These are phyloP conservation scores for Dissoconium aciculare DNA, from an alignment of 2,329 filamentous ascomycete species.

Conservation along the genomic window DNA sequence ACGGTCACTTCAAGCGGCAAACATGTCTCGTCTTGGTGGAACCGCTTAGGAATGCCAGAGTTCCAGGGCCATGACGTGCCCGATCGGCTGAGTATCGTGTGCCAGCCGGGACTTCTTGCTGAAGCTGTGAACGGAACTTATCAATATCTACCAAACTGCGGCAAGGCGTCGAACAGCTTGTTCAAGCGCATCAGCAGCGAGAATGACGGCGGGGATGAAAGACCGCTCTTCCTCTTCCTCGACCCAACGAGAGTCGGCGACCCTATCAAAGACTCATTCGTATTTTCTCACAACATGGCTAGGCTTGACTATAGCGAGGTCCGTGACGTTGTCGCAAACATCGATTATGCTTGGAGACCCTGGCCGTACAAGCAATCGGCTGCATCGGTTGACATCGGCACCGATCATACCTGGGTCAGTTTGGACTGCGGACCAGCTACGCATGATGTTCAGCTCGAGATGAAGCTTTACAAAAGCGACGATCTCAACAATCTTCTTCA, in stretches of 20 bases:
- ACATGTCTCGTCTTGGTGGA: constrained; percentile 24
- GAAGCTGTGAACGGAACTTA: constrained; percentile 36
- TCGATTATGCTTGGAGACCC: constrained; percentile 35
- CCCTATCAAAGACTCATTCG: constrained; percentile 37
- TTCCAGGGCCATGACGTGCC: constrained; percentile 32
- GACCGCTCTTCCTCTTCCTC: constrained; percentile 41
- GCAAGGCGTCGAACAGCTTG: constrained; percentile 40
- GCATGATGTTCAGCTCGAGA: no score
- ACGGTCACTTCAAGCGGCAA: constrained; percentile 13
- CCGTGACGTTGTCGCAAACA: constrained; percentile 32
- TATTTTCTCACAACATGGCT: constrained; percentile 39
- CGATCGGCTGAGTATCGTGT: constrained; percentile 28
- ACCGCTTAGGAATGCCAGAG: constrained; percentile 23
- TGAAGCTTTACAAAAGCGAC: no score
- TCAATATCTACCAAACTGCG: constrained; percentile 39
- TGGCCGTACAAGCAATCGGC: constrained; percentile 11
- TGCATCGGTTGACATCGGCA: no score
- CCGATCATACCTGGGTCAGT: no score
- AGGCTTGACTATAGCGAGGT: constrained; percentile 33
- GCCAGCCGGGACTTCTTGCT: not conserved
- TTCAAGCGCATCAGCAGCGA: no score
- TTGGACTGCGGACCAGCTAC: no score
- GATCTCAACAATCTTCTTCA: no score
- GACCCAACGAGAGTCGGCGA: constrained; percentile 39
- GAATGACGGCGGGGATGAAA: constrained; percentile 3